Conservation (phyloP, 139 green algal genomes). For the Chlorella vulgaris region DNA sequence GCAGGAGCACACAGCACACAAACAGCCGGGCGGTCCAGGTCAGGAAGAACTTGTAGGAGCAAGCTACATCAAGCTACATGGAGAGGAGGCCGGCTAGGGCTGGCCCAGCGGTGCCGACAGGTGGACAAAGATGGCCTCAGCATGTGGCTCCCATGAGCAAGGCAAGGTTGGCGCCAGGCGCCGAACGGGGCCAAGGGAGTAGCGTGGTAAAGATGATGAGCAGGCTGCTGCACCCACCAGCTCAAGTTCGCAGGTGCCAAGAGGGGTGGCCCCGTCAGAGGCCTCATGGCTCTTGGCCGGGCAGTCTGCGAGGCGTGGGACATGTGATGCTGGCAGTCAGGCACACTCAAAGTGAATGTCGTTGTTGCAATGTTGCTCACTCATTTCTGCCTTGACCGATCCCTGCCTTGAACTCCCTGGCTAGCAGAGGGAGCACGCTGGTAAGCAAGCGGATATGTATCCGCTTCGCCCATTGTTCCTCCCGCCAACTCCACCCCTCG, state of each 20-base stretch:
- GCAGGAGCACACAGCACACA: background rate
- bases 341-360: background rate
- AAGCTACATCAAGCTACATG: background rate
- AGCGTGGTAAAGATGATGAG: too few relatives aligned
- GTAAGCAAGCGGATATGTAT: too few relatives aligned
- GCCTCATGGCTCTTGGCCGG: background rate
- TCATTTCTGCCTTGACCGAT: too few relatives aligned
- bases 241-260: background rate
- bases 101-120: too few relatives aligned
- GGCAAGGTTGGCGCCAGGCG: background rate
- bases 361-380: too few relatives aligned
- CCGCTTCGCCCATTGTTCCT: too few relatives aligned
- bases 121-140: too few relatives aligned
- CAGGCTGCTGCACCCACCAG: too few relatives aligned
- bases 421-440: too few relatives aligned
- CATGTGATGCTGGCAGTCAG: background rate
- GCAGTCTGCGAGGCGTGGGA: conserved; percentile 12
- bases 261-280: background rate
- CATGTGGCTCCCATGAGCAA: background rate
- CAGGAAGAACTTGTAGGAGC: background rate
- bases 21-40: background rate
- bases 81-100: background rate
- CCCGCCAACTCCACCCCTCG: too few relatives aligned
- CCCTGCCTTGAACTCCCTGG: too few relatives aligned
- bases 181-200: too few relatives aligned